Base-by-base conservation (phyloP, 768 basidiomycete genomes). In the Termitomyces sp. region DNA sequence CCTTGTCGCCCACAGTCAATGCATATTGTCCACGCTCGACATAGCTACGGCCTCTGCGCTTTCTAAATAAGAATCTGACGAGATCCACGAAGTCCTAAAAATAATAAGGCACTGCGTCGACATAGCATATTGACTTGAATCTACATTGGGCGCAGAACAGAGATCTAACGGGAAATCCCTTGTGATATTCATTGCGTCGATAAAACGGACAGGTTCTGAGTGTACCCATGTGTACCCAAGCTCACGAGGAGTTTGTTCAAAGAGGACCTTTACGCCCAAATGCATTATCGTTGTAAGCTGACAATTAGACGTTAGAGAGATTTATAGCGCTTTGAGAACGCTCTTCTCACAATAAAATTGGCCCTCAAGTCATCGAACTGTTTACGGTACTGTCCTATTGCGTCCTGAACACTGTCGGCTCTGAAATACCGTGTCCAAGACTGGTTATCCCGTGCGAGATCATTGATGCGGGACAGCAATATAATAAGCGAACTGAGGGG, bases 141-240 rank as follows among this genome's bases (percentile, higher is more conserved):
- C n/a, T 47, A 63, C 63, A 8, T 15, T 57, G 3, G 32, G 59
- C 2, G 49, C 60, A 40, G 54, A 50, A n/a, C 63, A 63, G 17
- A 63, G 57, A 38, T 63, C 45, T 12, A 63, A 38, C 10, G 63
- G 63, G 31, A 63, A 59, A 3, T 53, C 7, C 12, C 48, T 29
- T 36, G 43, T 42, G 9, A 53, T 17, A 57, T 63, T 57, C 63
- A 63, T 63, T 15, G 63, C 63, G 20, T 63, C 63, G 25, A 63
- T 57, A 4, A 63, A 43, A 38, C 46, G 59, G 9, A 63, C 31
- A 9, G 59, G 59, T 32, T 56, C 48, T 5, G 59, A 56, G 38
- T 32, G 42, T 29, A 56, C 54, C 62, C 62, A 60, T 1, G 59
- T 51, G 20, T 63, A 53, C 3, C 62, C 62, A 31, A 63, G 43